These are phyloP conservation scores for Penicillium chermesinum DNA, from an alignment of 495 filamentous ascomycete species.

Conservation along the genomic window DNA sequence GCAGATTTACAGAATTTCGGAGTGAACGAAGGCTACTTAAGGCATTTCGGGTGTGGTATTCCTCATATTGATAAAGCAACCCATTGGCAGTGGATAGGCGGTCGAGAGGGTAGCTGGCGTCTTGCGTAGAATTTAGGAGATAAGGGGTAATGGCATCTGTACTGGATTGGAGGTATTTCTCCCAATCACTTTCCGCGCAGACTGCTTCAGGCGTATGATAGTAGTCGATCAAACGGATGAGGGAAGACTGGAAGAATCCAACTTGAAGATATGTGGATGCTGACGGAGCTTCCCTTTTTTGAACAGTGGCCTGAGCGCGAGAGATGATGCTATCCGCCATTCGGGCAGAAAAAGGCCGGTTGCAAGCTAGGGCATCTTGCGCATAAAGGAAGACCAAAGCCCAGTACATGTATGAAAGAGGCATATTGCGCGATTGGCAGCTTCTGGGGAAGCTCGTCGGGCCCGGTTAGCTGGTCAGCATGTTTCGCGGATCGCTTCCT, in stretches of 20 bases:
- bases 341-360: conserved; percentile 32
- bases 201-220: not conserved
- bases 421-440: too few species aligned
- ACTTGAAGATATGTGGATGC: conserved; percentile 29
- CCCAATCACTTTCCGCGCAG: conserved; percentile 10
- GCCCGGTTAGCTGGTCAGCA: too few species aligned
- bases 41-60: conserved; percentile 30
- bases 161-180: conserved; percentile 5
- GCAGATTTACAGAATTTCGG: conserved; percentile 40
- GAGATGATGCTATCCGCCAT: conserved; percentile 48
- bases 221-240: conserved; percentile 27
- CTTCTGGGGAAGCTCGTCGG: too few species aligned
- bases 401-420: too few species aligned
- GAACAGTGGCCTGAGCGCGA: conserved; percentile 35
- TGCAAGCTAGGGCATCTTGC: not conserved
- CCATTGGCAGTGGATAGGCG: conserved; percentile 33
- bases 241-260: conserved; percentile 34
- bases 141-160: conserved; percentile 1
- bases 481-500: too few species aligned
- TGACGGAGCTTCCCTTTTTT: conserved; percentile 17
- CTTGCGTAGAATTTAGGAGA: conserved; percentile 25
- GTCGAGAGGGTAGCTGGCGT: conserved; percentile 34
- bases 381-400: not conserved
- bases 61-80: conserved; percentile 33
- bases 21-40: conserved; percentile 39